phyloP scores from a whole-genome alignment of 2,329 filamentous ascomycete genomes.

The Didymella exigua region DNA sequence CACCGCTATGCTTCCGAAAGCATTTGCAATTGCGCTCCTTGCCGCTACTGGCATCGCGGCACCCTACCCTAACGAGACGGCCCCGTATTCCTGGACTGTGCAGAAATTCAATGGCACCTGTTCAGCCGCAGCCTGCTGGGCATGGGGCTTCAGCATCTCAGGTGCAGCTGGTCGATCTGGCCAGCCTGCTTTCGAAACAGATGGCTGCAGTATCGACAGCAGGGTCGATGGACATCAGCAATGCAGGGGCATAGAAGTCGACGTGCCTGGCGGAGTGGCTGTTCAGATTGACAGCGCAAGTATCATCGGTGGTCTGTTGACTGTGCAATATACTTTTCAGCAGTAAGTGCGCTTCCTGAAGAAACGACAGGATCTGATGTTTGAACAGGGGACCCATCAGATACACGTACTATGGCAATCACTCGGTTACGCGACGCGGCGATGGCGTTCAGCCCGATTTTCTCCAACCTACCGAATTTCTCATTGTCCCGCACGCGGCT shows the following conservation, averaged over 20 bases:
- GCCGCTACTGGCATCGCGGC: conserved; percentile 13
- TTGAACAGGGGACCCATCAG: conserved; percentile 10
- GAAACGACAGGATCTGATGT: background rate
- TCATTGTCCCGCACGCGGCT: background rate
- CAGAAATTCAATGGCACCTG: conserved; percentile 26
- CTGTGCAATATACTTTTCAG: conserved; percentile 21
- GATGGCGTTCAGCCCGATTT: background rate
- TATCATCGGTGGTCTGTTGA: conserved; percentile 16
- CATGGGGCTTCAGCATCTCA: conserved; percentile 27
- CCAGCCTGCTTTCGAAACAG: conserved; percentile 24
- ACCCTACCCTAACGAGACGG: background rate
- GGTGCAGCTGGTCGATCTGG: conserved; percentile 15
- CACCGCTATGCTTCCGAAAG: conserved; percentile 21
- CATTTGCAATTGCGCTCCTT: conserved; percentile 16
- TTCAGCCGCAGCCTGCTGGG: conserved; percentile 27
- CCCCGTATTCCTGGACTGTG: conserved; percentile 25
- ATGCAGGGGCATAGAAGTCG: conserved; percentile 16
- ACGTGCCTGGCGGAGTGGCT: conserved; percentile 16
- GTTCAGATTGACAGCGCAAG: conserved; percentile 22
- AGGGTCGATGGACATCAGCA: conserved; percentile 22
- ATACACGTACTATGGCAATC: conserved; percentile 23
- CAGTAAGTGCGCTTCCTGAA: conserved; percentile 15
- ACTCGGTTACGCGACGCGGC: conserved; percentile 5
- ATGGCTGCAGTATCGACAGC: conserved; percentile 20
- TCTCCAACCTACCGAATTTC: background rate